These are phyloP conservation scores for Zelonia costaricensis DNA, from an alignment of 208 protist genomes.

Conservation along the genomic window DNA sequence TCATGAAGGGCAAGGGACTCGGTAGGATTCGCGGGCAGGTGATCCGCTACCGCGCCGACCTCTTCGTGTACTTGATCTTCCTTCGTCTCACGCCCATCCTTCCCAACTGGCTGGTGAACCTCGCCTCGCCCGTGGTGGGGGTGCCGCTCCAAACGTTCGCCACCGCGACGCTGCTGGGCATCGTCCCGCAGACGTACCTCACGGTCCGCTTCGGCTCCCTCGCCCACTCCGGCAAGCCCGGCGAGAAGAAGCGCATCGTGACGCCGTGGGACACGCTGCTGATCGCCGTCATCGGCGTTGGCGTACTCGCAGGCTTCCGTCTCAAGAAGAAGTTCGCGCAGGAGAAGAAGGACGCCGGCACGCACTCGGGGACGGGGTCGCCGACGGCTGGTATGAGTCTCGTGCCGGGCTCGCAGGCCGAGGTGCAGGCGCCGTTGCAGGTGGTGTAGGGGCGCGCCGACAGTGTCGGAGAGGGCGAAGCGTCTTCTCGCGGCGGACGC, in stretches of 20 bases:
- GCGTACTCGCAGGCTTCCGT: constrained; percentile 37
- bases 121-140: constrained; percentile 80
- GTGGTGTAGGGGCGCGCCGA: too few species aligned
- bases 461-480: too few species aligned
- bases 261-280: constrained; percentile 72
- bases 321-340: constrained; percentile 37
- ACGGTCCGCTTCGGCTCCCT: constrained; percentile 77
- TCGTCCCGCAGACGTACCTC: constrained; percentile 91
- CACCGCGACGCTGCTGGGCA: constrained; percentile 81
- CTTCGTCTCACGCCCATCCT: constrained; percentile 91
- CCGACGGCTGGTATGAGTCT: neutral
- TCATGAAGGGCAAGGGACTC: constrained; percentile 67
- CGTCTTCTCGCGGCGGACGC: too few species aligned
- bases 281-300: constrained; percentile 46
- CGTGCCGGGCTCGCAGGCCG: too few species aligned
- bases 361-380: too few species aligned
- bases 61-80: constrained; percentile 92
- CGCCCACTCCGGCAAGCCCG: constrained; percentile 23
- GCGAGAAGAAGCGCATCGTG: constrained; percentile 40
- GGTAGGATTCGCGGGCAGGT: constrained; percentile 62
- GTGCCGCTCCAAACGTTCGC: constrained; percentile 75
- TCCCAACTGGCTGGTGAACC: constrained; percentile 95
- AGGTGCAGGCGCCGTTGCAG: too few species aligned
- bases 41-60: constrained; percentile 48
- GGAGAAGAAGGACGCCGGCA: constrained; percentile 7